These are phyloP conservation scores for Bathelium albidoporum DNA, from an alignment of 495 filamentous ascomycete species.

Conservation along the genomic window DNA sequence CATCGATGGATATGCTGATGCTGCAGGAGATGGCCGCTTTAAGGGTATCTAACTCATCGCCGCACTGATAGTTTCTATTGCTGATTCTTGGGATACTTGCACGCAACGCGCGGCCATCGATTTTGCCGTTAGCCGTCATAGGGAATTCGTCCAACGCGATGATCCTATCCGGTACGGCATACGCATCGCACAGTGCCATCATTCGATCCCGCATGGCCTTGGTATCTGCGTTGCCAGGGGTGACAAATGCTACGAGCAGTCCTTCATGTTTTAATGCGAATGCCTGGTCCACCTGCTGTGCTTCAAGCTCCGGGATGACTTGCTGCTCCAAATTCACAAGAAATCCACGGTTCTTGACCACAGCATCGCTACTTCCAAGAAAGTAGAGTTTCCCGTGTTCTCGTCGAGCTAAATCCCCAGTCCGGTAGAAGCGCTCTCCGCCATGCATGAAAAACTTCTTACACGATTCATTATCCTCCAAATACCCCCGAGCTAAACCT, in stretches of 20 bases:
- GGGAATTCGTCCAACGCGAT: not conserved
- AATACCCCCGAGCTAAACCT: constrained; percentile 20
- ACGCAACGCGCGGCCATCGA: not conserved
- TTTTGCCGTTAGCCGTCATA: not conserved
- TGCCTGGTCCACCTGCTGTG: not conserved
- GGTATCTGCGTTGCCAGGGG: constrained; percentile 11
- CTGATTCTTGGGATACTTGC: not conserved
- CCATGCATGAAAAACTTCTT: constrained; percentile 19
- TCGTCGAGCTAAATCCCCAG: constrained; percentile 17
- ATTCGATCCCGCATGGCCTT: not conserved
- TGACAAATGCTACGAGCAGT: constrained; percentile 14
- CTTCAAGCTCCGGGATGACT: not conserved
- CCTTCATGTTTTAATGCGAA: constrained; percentile 16
- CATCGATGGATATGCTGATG: not conserved
- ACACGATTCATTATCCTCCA: constrained; percentile 15
- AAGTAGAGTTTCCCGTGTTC: constrained; percentile 12
- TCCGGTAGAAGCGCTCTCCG: constrained; percentile 17
- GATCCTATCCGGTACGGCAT: not conserved
- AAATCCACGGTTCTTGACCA: constrained; percentile 26
- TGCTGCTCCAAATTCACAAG: constrained; percentile 21
- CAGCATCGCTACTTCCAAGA: constrained; percentile 14
- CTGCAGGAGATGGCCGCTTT: not conserved
- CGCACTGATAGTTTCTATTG: not conserved
- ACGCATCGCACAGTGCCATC: not conserved
- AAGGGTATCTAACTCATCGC: not conserved